phyloP scores from a whole-genome alignment of 2,329 filamentous ascomycete species.

The Trichothecium sympodiale region DNA sequence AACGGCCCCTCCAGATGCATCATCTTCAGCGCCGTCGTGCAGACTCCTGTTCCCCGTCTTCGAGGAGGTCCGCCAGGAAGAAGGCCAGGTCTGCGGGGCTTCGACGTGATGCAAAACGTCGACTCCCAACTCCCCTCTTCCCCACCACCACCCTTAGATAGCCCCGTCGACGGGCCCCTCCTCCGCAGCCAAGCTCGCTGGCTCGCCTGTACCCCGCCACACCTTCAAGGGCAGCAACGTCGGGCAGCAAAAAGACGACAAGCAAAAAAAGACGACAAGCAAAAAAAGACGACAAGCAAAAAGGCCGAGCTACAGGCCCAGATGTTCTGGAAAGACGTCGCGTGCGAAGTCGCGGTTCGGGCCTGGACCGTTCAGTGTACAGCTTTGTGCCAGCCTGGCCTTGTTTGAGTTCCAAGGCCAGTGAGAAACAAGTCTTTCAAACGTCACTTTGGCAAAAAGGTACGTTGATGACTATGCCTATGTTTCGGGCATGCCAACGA shows the following conservation, averaged over 20 bases:
- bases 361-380: constrained; percentile 20
- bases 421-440: constrained; percentile 15
- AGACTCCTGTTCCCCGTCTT: constrained; percentile 26
- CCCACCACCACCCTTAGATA: constrained; percentile 7
- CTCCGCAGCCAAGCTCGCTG: constrained; percentile 10
- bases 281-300: constrained; percentile 7
- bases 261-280: constrained; percentile 8
- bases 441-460: constrained; percentile 16
- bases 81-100: constrained; percentile 25
- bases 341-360: constrained; percentile 20
- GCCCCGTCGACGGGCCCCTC: neutral
- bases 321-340: constrained; percentile 16
- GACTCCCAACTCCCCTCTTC: constrained; percentile 12
- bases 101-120: constrained; percentile 26
- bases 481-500: too few species aligned
- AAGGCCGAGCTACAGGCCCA: constrained; percentile 10
- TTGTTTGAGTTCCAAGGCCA: constrained; percentile 16
- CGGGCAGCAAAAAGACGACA: too few species aligned
- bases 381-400: constrained; percentile 17
- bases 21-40: constrained; percentile 19
- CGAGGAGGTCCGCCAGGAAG: constrained; percentile 27
- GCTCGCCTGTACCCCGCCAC: constrained; percentile 19
- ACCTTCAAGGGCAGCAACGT: too few species aligned
- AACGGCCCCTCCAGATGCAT: constrained; percentile 8
- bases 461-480: too few species aligned